phyloP scores from a whole-genome alignment of 257 asterid species.

The Gardenia jasminoides region DNA sequence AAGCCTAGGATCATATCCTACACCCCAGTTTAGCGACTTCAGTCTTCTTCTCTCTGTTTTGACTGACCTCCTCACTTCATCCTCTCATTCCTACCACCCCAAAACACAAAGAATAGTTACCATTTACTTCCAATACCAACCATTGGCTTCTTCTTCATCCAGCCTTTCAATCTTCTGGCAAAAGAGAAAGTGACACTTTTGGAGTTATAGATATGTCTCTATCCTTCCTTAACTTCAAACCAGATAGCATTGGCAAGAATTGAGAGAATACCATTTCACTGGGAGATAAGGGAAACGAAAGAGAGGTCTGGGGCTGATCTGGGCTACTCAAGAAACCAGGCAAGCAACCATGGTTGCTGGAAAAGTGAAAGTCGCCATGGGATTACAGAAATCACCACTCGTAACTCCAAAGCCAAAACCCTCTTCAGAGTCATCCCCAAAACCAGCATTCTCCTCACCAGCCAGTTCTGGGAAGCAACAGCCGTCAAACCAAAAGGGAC shows the following conservation, averaged over 20 bases:
- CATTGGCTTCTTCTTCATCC: neutral
- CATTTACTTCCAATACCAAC: neutral
- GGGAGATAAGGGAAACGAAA: neutral
- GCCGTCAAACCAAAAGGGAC: conserved; percentile 35
- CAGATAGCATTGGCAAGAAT: neutral
- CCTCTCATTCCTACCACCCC: neutral
- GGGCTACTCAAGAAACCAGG: neutral
- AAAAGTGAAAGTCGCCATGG: conserved; percentile 69
- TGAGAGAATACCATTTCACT: conserved; percentile 7
- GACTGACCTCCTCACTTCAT: neutral
- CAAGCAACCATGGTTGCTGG: conserved; percentile 72
- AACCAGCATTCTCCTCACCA: conserved; percentile 35
- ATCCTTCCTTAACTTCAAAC: neutral
- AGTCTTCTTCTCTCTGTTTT: neutral
- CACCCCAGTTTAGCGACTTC: neutral
- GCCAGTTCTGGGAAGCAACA: conserved; percentile 43
- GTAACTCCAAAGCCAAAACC: conserved; percentile 36
- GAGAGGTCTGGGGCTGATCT: conserved; percentile 5
- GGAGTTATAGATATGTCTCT: conserved; percentile 14
- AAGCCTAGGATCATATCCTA: neutral
- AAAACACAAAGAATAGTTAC: neutral
- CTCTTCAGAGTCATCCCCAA: conserved; percentile 43
- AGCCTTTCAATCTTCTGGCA: neutral
- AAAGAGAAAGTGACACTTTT: neutral
- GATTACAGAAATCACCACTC: conserved; percentile 64